These are phyloP conservation scores for Pythium brachiatum DNA, from an alignment of 352 stramenopile genomes.

Conservation along the genomic window DNA sequence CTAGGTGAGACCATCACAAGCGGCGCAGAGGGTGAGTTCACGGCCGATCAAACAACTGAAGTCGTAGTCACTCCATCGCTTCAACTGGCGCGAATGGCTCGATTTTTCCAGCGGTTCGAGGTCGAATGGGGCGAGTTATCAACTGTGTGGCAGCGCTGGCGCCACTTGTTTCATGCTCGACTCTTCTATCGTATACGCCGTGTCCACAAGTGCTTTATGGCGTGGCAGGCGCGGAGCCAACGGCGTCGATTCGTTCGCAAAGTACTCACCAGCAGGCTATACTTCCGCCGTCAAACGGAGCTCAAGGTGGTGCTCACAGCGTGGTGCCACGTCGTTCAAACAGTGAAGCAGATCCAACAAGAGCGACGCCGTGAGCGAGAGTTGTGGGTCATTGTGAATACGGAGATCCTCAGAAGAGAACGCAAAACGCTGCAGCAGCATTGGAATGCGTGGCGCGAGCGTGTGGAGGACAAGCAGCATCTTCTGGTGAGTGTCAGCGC, in stretches of 20 bases:
- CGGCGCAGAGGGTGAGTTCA: background rate
- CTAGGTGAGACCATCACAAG: background rate
- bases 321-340: slow-evolving; percentile 43
- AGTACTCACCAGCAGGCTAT: slow-evolving; percentile 21
- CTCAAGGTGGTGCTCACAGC: slow-evolving; percentile 20
- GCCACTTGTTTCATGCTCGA: slow-evolving; percentile 54
- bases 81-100: slow-evolving; percentile 31
- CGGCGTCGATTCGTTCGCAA: slow-evolving; percentile 13
- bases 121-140: slow-evolving; percentile 36
- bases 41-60: background rate
- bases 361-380: slow-evolving; percentile 53
- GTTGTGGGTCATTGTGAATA: slow-evolving; percentile 53
- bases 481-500: slow-evolving; percentile 41
- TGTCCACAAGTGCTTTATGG: slow-evolving; percentile 30
- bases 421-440: slow-evolving; percentile 37
- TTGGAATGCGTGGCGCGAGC: slow-evolving; percentile 44
- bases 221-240: slow-evolving; percentile 33
- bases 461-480: slow-evolving; percentile 37
- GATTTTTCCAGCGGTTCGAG: slow-evolving; percentile 47
- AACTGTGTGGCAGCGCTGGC: slow-evolving; percentile 52
- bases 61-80: background rate
- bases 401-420: slow-evolving; percentile 45
- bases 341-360: slow-evolving; percentile 43
- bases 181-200: slow-evolving; percentile 56
- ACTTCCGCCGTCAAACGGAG: slow-evolving; percentile 3